phyloP scores from a whole-genome alignment of 2,329 filamentous ascomycete species.

The Diplocarpon mali region DNA sequence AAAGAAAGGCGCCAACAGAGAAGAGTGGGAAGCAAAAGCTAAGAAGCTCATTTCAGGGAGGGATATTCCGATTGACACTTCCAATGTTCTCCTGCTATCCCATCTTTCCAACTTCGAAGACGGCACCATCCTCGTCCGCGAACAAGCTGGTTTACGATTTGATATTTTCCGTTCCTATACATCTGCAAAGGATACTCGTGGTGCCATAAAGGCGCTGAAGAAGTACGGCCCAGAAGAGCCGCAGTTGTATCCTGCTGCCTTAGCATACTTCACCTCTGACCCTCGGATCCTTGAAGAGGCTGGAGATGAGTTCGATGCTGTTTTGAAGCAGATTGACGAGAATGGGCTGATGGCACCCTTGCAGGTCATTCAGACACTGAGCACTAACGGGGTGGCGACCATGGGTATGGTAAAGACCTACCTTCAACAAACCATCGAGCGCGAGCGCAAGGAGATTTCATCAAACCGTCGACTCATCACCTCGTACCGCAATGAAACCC shows the following conservation, averaged over 20 bases:
- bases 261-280: slow-evolving; percentile 88
- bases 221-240: slow-evolving; percentile 91
- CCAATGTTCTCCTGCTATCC: slow-evolving; percentile 85
- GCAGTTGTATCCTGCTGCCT: slow-evolving; percentile 80
- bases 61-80: slow-evolving; percentile 80
- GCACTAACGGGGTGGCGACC: slow-evolving; percentile 70
- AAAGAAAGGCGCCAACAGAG: slow-evolving; percentile 57
- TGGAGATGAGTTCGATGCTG: slow-evolving; percentile 69
- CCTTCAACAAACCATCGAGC: slow-evolving; percentile 75
- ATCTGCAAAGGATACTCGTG: slow-evolving; percentile 78
- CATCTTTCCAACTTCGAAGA: slow-evolving; percentile 84
- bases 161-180: slow-evolving; percentile 98
- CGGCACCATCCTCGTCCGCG: slow-evolving; percentile 83
- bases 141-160: slow-evolving; percentile 81
- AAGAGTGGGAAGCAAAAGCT: slow-evolving; percentile 82
- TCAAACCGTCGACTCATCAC: slow-evolving; percentile 70
- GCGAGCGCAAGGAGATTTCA: slow-evolving; percentile 76
- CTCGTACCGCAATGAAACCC: slow-evolving; percentile 76
- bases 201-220: slow-evolving; percentile 77
- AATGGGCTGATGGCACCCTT: slow-evolving; percentile 90
- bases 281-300: slow-evolving; percentile 73
- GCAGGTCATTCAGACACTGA: slow-evolving; percentile 90
- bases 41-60: slow-evolving; percentile 77
- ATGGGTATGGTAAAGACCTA: slow-evolving; percentile 98
- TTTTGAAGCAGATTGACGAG: slow-evolving; percentile 77